These are phyloP conservation scores for Starmera pachycereana DNA, from an alignment of 805 yeast genomes.

Conservation along the genomic window DNA sequence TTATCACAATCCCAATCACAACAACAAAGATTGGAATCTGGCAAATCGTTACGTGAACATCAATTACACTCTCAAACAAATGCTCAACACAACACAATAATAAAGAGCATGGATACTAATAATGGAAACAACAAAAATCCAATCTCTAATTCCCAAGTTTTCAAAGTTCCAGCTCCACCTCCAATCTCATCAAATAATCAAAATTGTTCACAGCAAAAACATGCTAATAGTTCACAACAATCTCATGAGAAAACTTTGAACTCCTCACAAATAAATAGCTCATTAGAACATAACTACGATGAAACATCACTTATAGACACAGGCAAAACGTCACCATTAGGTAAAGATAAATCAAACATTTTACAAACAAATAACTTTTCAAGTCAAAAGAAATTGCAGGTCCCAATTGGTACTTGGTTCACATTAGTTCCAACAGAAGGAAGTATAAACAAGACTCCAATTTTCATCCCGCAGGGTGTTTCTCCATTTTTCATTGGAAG, in stretches of 20 bases:
- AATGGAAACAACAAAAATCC: constrained; percentile 7
- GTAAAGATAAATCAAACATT: background rate
- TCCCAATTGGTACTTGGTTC: constrained; percentile 54
- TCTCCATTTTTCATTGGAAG: constrained; percentile 71
- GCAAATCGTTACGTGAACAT: constrained; percentile 11
- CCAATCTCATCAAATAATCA: constrained; percentile 1
- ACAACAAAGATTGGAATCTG: constrained; percentile 36
- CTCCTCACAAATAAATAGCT: background rate
- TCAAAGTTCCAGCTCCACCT: constrained; percentile 14
- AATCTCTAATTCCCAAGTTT: constrained; percentile 8
- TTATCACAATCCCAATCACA: constrained; percentile 65
- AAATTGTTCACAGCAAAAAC: background rate
- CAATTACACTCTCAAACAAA: too few relatives aligned
- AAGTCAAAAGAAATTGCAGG: constrained; percentile 11
- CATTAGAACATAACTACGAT: constrained; percentile 12
- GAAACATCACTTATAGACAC: constrained; percentile 13
- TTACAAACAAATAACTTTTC: constrained; percentile 12
- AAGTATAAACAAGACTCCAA: constrained; percentile 35
- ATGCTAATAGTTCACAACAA: constrained; percentile 2
- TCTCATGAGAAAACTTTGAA: constrained; percentile 4
- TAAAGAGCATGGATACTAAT: background rate
- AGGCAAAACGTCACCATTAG: constrained; percentile 1
- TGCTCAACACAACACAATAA: too few relatives aligned
- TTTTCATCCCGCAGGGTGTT: constrained; percentile 56
- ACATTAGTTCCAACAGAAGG: constrained; percentile 41